phyloP scores from a whole-genome alignment of 176 grass and related monocot species.

The Pontederia crassipes region DNA sequence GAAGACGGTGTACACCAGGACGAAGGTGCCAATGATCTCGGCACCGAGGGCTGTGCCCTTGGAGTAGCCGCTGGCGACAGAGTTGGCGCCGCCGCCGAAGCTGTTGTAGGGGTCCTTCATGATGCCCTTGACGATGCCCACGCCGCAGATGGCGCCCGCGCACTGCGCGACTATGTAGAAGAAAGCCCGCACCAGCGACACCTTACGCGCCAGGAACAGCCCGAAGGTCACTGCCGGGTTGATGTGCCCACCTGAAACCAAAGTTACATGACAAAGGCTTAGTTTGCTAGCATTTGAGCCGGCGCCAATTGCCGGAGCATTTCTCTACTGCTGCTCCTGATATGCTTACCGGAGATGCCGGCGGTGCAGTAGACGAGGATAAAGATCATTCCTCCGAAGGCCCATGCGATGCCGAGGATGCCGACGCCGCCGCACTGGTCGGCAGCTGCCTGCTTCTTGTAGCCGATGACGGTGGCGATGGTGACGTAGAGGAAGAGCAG shows the following conservation, averaged over 20 bases:
- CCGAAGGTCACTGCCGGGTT: constrained; percentile 93
- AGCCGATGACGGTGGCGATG: constrained; percentile 1
- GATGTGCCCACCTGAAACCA: constrained; percentile 64
- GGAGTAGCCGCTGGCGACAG: constrained; percentile 50
- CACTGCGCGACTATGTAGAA: constrained; percentile 85
- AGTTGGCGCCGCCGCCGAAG: constrained; percentile 79
- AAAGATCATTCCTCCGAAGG: constrained; percentile 98
- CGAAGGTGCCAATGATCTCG: constrained; percentile 96
- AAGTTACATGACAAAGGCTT: neutral
- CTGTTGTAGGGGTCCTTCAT: constrained; percentile 42
- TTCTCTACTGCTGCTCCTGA: too few species aligned
- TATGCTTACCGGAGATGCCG: constrained; percentile 48
- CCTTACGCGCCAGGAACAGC: constrained; percentile 73
- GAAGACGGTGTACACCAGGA: constrained; percentile 97
- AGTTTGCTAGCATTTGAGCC: too few species aligned
- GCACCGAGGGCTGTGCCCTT: constrained; percentile 72
- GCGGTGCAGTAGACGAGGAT: constrained; percentile 95
- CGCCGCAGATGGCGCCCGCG: constrained; percentile 78
- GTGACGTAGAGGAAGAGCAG: neutral
- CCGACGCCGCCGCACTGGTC: constrained; percentile 42
- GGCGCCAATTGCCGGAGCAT: too few species aligned
- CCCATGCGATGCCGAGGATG: constrained; percentile 81
- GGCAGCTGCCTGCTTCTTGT: neutral
- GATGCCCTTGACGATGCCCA: constrained; percentile 73
- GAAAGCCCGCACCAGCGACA: constrained; percentile 61